Evolutionary conservation across 495 filamentous ascomycete species (phyloP), one percentile per base, ranked within the genome.

Genomic region (Penicillium atrosanguineum): DNA sequence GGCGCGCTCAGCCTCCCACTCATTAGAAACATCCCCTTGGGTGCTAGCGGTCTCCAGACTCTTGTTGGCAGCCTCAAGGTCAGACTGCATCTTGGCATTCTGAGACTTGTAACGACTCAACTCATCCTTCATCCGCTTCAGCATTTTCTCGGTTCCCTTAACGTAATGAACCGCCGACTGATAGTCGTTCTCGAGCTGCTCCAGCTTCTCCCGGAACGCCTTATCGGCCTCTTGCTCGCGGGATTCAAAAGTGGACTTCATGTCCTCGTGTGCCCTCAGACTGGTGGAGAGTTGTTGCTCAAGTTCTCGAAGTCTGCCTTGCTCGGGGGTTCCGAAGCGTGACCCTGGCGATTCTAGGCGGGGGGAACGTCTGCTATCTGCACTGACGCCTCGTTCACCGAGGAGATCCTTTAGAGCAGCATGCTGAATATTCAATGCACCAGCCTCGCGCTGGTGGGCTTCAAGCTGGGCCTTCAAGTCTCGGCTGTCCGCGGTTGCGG

Each of bases 111-210:
- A 91, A 34, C 91, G 89, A 36, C 84, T 76, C 12, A 97, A 77
- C 69, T 98, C 94, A 58, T 96, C 91, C 77, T 98, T 97, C 85
- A 98, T 95, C 61, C 92, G 91, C 71, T 93, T 92, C 21, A 98
- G 79, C 90, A 99, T 95, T 80, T 96, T 97, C 72, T 99, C 95
- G 1, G 93, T 97, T 38, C 94, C 95, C 65, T 96, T 95, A 57
- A 99, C 90, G 65, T 99, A 99, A 70, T 96, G 92, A n/a, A 97
- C 92, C 12, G 95, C 92, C n/a, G 95, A 96, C 66, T 95, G 91
- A 65, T 99, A 96, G 65, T 99, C 94, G 65, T 89, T 91, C 66
- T 97, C 91, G 20, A 99, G 83, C 64, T 95, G 89, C 48, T 87
- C 83, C 48, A 99, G 76, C 68, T 96, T 97, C 67, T 95, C 92